These are phyloP conservation scores for Mucor circinelloides DNA, from an alignment of 371 early-diverging fungal species.

Conservation along the genomic window DNA sequence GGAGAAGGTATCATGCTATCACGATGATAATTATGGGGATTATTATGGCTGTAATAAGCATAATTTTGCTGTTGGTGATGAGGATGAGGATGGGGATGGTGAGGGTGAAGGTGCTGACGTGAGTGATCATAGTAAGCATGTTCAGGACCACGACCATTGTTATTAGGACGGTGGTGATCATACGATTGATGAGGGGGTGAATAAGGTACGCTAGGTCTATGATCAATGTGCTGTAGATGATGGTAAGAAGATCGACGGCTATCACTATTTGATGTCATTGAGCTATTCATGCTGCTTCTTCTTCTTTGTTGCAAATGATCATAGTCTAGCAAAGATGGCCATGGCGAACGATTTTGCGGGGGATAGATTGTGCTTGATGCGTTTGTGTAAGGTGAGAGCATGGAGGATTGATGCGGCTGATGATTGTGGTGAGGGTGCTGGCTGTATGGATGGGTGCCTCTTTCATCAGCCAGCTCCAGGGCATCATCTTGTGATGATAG, in stretches of 20 bases:
- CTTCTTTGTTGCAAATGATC: not conserved
- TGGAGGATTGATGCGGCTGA: not conserved
- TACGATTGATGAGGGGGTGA: conserved; percentile 25
- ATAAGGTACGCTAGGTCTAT: conserved; percentile 14
- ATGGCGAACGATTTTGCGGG: not conserved
- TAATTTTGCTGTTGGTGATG: not conserved
- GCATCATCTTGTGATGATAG: conserved; percentile 13
- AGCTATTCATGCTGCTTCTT: conserved; percentile 2
- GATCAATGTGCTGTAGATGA: conserved; percentile 6
- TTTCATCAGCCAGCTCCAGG: conserved; percentile 8
- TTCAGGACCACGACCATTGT: not conserved
- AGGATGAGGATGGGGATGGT: not conserved
- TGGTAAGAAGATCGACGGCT: not conserved
- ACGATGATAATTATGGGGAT: not conserved
- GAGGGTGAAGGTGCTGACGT: not conserved
- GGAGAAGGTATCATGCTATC: conserved; percentile 21
- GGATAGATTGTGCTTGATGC: not conserved
- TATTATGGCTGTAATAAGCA: not conserved
- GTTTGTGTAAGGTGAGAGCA: not conserved
- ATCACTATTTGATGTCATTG: not conserved
- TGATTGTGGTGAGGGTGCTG: not conserved
- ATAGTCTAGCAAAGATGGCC: conserved; percentile 16
- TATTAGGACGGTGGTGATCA: conserved; percentile 9
- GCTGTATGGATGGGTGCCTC: not conserved
- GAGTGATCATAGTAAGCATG: not conserved